Evolutionary conservation across 2,329 filamentous ascomycete species (phyloP), one percentile per base, ranked within the genome.

Genomic region (Beauveria varroae): DNA sequence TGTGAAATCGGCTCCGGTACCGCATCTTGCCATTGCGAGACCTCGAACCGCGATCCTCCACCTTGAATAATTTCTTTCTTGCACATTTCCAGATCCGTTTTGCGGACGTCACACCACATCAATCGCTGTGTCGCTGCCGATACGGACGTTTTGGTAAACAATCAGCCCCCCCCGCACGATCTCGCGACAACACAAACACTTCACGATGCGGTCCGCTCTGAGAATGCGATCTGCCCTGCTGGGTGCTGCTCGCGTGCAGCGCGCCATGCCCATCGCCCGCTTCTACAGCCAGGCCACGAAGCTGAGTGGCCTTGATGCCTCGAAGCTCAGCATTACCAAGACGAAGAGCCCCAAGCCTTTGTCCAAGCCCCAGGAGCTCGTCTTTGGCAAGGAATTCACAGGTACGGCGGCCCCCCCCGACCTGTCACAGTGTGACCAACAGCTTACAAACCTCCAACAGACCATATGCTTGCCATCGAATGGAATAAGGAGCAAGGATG

Each of bases 401-500:
- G 92, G 91, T 93, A 78, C 62, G 74, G 63, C 41, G 7, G 20
- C 20, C 22, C 26, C 26, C 18, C 28, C 20, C 41, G 20, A 28
- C 6, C 40, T 9, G n/a, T 20, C 30, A 16, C 16, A 47, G 12
- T 20, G 50, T 46, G 61, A 47, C n/a, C 60, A 56, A 46, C 28
- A 34, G 24, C 51, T 56, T 41, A 57, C 26, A 43, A n/a, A 37
- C 12, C 30, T 8, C 22, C 20, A 20, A 46, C 47, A 96, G 95
- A 99, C 79, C 95, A 98, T 78, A 98, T 99, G 93, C 87, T 98
- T 70, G 87, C 89, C 63, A 83, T 96, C 68, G 92, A 97, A 80
- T 99, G 95, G 95, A 93, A 89, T 60, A 85, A 91, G 63, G 79
- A 84, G 54, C 81, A 90, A 66, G 95, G 93, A 74, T 97, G 95